Conservation (phyloP, 2,329 filamentous ascomycete species). For the Cercospora sp. region DNA sequence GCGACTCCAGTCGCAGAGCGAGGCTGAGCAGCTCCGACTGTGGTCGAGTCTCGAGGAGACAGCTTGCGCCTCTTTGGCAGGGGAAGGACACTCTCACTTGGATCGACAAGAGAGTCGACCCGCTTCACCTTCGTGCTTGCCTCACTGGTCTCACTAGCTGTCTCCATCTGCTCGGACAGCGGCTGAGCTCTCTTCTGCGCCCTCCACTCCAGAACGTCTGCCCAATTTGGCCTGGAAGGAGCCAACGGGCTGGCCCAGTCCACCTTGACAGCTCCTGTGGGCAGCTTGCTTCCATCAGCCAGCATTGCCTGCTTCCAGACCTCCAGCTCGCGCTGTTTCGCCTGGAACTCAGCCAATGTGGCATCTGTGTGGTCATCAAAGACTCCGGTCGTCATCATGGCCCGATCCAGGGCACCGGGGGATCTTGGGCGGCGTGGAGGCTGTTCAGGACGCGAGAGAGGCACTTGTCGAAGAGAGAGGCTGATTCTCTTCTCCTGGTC, state of each 20-base stretch:
- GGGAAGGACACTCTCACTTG: not conserved
- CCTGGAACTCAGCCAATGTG: not conserved
- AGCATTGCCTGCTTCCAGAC: not conserved
- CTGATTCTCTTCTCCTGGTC: not conserved
- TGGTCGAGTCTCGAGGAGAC: not conserved
- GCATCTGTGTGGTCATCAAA: not conserved
- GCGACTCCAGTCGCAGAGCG: not conserved
- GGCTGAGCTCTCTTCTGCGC: not conserved
- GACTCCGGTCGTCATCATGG: slow-evolving; percentile 1
- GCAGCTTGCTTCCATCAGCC: not conserved
- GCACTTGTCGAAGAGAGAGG: not conserved
- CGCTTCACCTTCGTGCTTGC: not conserved
- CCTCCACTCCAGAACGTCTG: not conserved
- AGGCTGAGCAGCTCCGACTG: not conserved
- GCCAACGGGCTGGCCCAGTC: not conserved
- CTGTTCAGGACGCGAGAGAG: not conserved
- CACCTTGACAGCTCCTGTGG: not conserved
- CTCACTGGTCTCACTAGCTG: not conserved
- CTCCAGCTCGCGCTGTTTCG: not conserved
- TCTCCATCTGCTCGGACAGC: not conserved
- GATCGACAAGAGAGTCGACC: not conserved
- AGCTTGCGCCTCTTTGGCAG: not conserved
- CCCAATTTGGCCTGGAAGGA: not conserved
- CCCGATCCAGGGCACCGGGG: not conserved
- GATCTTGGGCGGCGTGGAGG: not conserved